Base-by-base conservation (phyloP, 257 asterid genomes). In the Haberlea rhodopensis region DNA sequence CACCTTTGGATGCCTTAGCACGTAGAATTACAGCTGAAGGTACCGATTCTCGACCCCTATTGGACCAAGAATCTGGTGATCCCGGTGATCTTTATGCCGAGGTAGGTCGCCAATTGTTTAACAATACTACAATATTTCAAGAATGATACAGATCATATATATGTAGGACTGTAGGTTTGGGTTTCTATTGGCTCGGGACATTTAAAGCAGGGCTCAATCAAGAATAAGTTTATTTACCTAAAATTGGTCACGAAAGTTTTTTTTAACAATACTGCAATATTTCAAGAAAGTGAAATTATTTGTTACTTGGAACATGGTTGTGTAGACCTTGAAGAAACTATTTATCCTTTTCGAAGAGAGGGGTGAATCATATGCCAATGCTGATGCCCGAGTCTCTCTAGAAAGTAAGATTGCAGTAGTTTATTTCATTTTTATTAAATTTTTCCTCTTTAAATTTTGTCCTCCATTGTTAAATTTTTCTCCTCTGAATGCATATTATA, bases 1-100 rank as follows among this genome's bases (percentile, higher is more conserved):
- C 89, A 32, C 94, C 97, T 43, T 76, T 92, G 81, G 87, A 89
- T 26, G 95, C 96, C 76, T 87, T 92, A 80, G 97, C 96, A 25
- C 85, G 81, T 46, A 78, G 95, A 82, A 83, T 90, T 60, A 65
- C 87, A 25, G 80, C 87, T 10, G 87, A 80, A 0, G 96, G 99
- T 54, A 85, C 94, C 28, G 63, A 77, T 69, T 87, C 96, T 32
- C 94, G 99, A 7, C 96, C 99, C 72, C 83, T 92, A 20, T 70
- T 89, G 74, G 78, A 82, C 72, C 80, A 75, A 18, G 94, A 83
- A 74, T 71, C 84, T 19, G 96, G 95, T 52, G 95, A 89, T 78
- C 75, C 87, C n/a, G n/a, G n/a, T n/a, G n/a, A n/a, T n/a, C n/a
- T n/a, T 62, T 89, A 85, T 78, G 72, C 82, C 31, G 73, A 79